A percentile compares a stretch with the other conserved stretches of the same genome.
Evolutionary conservation across 148 eudicot species (phyloP).

Genomic region (Pouteria glomerata): DNA sequence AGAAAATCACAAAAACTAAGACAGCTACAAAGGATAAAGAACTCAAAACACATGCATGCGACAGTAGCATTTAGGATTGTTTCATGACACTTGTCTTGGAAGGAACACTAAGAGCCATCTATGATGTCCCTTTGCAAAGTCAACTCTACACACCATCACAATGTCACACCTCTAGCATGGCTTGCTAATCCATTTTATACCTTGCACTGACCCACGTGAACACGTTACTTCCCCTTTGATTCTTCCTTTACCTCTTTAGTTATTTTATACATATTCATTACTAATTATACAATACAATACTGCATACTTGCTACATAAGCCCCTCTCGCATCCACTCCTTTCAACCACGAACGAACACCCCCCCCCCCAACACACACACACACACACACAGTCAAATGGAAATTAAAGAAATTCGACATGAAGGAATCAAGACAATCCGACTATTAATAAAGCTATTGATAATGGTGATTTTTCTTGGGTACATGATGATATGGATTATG

Average conservation of each 20-base stretch:
- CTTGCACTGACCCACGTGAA: neutral
- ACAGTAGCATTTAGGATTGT: too few relatives aligned
- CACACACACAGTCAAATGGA: conserved; percentile 2
- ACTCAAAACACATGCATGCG: too few relatives aligned
- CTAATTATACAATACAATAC: too few relatives aligned
- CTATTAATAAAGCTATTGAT: conserved; percentile 18
- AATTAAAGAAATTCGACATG: neutral
- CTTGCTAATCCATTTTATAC: conserved; percentile 14
- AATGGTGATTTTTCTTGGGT: conserved; percentile 47
- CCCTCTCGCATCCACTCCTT: neutral
- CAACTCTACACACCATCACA: neutral
- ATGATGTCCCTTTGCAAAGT: neutral
- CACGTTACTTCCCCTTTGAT: neutral
- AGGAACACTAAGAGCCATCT: neutral
- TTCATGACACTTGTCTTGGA: neutral
- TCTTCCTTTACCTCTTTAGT: neutral
- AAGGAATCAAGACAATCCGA: conserved; percentile 10
- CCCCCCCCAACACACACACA: too few relatives aligned
- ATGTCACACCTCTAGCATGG: neutral
- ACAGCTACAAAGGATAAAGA: neutral
- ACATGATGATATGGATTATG: conserved; percentile 59
- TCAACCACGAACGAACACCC: neutral
- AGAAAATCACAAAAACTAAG: neutral
- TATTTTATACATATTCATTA: neutral
- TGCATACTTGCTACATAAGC: neutral